Evolutionary conservation across 768 basidiomycete species (phyloP), one percentile per base, ranked within the genome.

Genomic region (Amanita polypyramis): DNA sequence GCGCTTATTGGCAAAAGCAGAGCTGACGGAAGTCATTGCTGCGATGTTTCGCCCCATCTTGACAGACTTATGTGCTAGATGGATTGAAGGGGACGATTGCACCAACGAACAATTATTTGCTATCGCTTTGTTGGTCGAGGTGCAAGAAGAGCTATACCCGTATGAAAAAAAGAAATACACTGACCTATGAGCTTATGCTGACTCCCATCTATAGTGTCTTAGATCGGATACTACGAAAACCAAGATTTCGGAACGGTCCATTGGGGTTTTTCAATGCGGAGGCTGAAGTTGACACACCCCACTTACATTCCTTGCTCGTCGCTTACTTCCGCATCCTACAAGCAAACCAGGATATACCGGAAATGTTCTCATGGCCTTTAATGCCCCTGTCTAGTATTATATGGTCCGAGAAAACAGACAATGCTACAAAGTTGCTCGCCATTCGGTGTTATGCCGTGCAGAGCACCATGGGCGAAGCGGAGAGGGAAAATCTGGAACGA

Each of bases 291-390:
- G 70, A 80, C 32, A 46, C 61, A 4, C 56, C 58, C 15, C 70
- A 73, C n/a, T 64, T 93, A 10, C 87, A 93, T 19, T 69, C 70
- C 43, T 62, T 85, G 0, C 73, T 96, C 27, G 70, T 95, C 37
- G 77, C 86, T 0, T 89, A 93, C 57, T 86, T 86, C 58, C 82
- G 93, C 33, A 73, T 95, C 42, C 69, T 93, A 14, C 72, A 75
- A 58, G 79, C 79, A 19, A 91, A 88, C 60, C 79, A 80, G 12
- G 68, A 78, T 52, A 71, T 93, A 15, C 82, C 89, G 2, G 51
- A 58, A 12, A 65, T 75, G 12, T 64, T 80, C n/a, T 56, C 64
- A 29, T 95, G 92, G 91, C 65, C 74, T 0, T 65, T 80, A 19
- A 73, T 80, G 52, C 74, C 80, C 9, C 58, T 77, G 21, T 69